Base-by-base conservation (phyloP, 306 rosid species). In the Cucurbita moschata region DNA sequence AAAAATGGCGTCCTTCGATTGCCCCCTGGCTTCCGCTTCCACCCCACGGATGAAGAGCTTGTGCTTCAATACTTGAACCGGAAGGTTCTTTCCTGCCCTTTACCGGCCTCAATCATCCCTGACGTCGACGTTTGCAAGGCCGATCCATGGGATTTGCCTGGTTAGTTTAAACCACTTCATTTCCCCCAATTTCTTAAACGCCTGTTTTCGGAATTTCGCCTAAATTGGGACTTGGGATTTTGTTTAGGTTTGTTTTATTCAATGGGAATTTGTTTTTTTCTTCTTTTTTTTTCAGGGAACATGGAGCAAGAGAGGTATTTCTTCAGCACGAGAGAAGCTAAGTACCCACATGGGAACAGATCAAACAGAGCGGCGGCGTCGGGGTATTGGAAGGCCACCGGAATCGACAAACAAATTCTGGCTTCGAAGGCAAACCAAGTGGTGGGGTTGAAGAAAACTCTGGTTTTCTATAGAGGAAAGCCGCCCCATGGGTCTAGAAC, bases 81-180 rank as follows among this genome's bases (percentile, higher is more conserved):
- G 10, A 94, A 94, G 85, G 92, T 87, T 46, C 79, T 82, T 53
- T 89, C 96, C 7, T 84, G 4, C 75, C 99, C 99, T 26, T 55
- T 94, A 74, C 99, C 99, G 1, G 96, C 99, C 21, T 87, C 99
- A 1, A 82, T 94, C 80, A 94, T 94, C 71, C 99, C 97, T 16
- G 96, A 94, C 30, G 88, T 87, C 70, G 88, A 91, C 66, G 88
- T 94, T 69, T 89, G 92, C 88, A 94, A 89, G 60, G 82, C 86
- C n/a, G 99, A 94, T 77, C 99, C 99, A 14, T 94, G 99, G 97
- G 99, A 94, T 88, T 89, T 94, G 83, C 99, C 97, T 67, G 97
- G 97, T 91, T 49, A 37, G 80, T 76, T 62, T 30, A 7, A 59
- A 35, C 16, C 1, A 4, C 53, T 49, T 49, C 1, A 49, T 15